Conservation (phyloP, 2,329 filamentous ascomycete species). For the Chaetomiaceae sp. region DNA sequence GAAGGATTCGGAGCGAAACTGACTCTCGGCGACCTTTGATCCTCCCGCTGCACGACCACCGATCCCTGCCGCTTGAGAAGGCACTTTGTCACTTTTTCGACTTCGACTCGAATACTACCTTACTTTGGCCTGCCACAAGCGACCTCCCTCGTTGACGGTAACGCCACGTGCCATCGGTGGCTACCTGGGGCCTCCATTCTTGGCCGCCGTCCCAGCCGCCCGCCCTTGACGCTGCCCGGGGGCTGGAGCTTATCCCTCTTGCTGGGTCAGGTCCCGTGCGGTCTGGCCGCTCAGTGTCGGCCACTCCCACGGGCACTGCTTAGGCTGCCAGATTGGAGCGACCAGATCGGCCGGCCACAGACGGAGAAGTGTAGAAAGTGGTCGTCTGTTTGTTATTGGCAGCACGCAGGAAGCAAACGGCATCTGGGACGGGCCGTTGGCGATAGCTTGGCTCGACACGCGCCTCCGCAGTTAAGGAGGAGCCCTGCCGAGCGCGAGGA, state of each 20-base stretch:
- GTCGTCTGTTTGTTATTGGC: not conserved
- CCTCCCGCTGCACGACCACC: not conserved
- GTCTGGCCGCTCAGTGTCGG: not conserved
- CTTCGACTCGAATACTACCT: too few relatives aligned
- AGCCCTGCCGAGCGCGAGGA: not conserved
- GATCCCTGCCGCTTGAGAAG: not conserved
- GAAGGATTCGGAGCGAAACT: too few relatives aligned
- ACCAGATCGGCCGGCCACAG: not conserved
- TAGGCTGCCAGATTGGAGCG: not conserved
- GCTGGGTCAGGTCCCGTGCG: not conserved
- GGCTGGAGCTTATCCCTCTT: not conserved
- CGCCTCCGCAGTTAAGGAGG: not conserved
- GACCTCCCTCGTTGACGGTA: not conserved
- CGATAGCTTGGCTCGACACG: not conserved
- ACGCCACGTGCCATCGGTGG: conserved; percentile 2
- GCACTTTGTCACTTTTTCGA: not conserved
- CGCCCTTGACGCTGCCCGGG: not conserved
- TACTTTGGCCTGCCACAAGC: not conserved
- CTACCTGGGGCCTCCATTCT: conserved; percentile 1
- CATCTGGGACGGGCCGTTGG: not conserved
- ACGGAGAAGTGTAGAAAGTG: not conserved
- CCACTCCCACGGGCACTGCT: not conserved
- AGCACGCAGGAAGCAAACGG: not conserved
- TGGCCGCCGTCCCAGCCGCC: conserved; percentile 9
- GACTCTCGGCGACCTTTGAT: not conserved